Conservation (phyloP, 352 stramenopile species). For the Pythium utonaiense region DNA sequence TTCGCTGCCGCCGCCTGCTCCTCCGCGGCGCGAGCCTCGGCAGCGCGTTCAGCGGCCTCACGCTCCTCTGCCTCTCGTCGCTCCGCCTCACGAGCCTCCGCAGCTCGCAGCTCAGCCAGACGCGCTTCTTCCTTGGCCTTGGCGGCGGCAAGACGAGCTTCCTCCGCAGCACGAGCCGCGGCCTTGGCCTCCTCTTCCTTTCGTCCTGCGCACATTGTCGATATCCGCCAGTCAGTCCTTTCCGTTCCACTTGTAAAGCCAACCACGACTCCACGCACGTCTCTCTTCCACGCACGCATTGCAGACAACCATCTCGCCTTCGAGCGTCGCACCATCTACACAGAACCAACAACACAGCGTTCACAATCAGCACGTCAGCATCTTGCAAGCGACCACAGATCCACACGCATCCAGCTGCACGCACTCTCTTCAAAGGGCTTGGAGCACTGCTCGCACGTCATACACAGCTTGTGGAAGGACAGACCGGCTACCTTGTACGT, state of each 20-base stretch:
- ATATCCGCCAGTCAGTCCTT: background rate
- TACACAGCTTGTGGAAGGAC: slow-evolving; percentile 77
- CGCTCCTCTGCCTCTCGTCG: slow-evolving; percentile 32
- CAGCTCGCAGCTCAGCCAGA: slow-evolving; percentile 29
- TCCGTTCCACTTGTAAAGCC: background rate
- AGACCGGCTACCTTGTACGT: slow-evolving; percentile 61
- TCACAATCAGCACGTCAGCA: background rate
- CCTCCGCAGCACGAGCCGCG: slow-evolving; percentile 22
- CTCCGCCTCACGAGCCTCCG: slow-evolving; percentile 26
- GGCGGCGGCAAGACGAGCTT: slow-evolving; percentile 11
- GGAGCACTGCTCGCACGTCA: slow-evolving; percentile 67
- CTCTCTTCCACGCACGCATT: slow-evolving; percentile 44
- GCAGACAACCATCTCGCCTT: slow-evolving; percentile 58
- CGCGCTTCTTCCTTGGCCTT: slow-evolving; percentile 21
- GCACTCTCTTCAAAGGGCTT: slow-evolving; percentile 66
- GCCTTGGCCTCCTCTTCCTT: slow-evolving; percentile 30
- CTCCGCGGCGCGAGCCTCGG: slow-evolving; percentile 24
- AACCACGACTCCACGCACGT: slow-evolving; percentile 23
- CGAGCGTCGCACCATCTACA: slow-evolving; percentile 41
- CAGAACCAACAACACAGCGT: background rate
- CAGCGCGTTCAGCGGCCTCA: slow-evolving; percentile 28
- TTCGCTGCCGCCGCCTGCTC: slow-evolving; percentile 24
- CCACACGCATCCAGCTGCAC: background rate
- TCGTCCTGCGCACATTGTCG: slow-evolving; percentile 9
- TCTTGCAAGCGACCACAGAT: too few relatives aligned